Percentiles rank a stretch among this genome's conserved stretches.
Conservation (phyloP, 768 basidiomycete genomes). For the Piloderma croceum region DNA sequence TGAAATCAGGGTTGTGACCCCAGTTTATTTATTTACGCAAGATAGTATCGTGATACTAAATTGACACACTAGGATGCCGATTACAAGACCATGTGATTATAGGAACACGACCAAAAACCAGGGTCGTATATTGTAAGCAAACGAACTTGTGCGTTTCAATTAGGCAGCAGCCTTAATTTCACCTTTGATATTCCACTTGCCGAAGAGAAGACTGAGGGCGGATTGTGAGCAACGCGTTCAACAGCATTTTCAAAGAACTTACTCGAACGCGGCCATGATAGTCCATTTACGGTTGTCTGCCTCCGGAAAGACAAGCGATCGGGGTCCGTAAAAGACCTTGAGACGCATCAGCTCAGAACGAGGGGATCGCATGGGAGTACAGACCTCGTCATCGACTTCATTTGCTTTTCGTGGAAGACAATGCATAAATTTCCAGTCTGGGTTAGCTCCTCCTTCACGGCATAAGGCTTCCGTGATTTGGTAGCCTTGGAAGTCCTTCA, state of each 20-base stretch:
- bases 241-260: slow-evolving; percentile 25
- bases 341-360: slow-evolving; percentile 4
- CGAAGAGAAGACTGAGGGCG: slow-evolving; percentile 30
- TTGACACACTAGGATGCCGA: too few relatives aligned
- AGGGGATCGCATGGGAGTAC: slow-evolving; percentile 10
- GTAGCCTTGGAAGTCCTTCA: slow-evolving; percentile 85
- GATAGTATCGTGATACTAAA: too few relatives aligned
- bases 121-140: too few relatives aligned
- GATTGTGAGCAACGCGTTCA: background rate
- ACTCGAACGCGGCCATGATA: slow-evolving; percentile 90
- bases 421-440: slow-evolving; percentile 92
- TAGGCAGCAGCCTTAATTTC: too few relatives aligned
- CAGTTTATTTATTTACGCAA: too few relatives aligned
- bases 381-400: slow-evolving; percentile 94
- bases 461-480: slow-evolving; percentile 91
- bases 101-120: too few relatives aligned
- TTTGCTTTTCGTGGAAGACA: slow-evolving; percentile 89
- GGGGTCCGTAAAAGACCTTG: slow-evolving; percentile 88
- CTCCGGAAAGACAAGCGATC: slow-evolving; percentile 89
- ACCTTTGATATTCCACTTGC: slow-evolving; percentile 44
- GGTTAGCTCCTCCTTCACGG: slow-evolving; percentile 71
- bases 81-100: too few relatives aligned
- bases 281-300: slow-evolving; percentile 98
- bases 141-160: too few relatives aligned
- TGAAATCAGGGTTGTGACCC: too few relatives aligned